Conservation (phyloP, 768 basidiomycete genomes). For the Scleroderma citrinum region DNA sequence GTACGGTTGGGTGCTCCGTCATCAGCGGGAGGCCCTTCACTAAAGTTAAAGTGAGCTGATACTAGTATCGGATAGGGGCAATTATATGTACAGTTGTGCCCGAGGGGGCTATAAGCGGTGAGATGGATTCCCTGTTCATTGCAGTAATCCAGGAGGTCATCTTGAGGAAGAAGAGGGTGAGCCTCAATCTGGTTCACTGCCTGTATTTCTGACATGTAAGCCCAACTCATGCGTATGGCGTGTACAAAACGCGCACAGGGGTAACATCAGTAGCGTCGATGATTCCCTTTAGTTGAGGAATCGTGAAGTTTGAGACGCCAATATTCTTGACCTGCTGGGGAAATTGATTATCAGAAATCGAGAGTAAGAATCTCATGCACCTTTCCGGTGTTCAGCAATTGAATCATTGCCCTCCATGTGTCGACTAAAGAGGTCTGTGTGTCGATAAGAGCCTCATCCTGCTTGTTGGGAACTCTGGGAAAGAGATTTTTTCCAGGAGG, state of each 20-base stretch:
- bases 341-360: background rate
- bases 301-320: conserved; percentile 81
- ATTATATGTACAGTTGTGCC: conserved; percentile 60
- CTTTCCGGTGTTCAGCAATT: conserved; percentile 63
- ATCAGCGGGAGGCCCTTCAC: conserved; percentile 58
- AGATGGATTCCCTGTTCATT: conserved; percentile 66
- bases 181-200: conserved; percentile 77
- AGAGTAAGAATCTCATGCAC: conserved; percentile 25
- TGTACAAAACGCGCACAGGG: conserved; percentile 42
- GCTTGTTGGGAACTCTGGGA: conserved; percentile 44
- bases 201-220: conserved; percentile 22
- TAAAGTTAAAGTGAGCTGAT: conserved; percentile 18
- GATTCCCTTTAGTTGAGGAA: conserved; percentile 59
- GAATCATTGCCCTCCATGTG: conserved; percentile 79
- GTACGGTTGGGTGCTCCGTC: conserved; percentile 58
- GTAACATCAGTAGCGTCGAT: conserved; percentile 64
- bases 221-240: background rate
- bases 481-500: conserved; percentile 46
- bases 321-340: conserved; percentile 52
- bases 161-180: conserved; percentile 75
- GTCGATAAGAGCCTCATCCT: conserved; percentile 51
- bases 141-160: conserved; percentile 66
- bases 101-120: conserved; percentile 69
- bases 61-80: background rate
- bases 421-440: conserved; percentile 56